Conservation (phyloP, 176 grass and related monocot species). For the Poa annua region DNA sequence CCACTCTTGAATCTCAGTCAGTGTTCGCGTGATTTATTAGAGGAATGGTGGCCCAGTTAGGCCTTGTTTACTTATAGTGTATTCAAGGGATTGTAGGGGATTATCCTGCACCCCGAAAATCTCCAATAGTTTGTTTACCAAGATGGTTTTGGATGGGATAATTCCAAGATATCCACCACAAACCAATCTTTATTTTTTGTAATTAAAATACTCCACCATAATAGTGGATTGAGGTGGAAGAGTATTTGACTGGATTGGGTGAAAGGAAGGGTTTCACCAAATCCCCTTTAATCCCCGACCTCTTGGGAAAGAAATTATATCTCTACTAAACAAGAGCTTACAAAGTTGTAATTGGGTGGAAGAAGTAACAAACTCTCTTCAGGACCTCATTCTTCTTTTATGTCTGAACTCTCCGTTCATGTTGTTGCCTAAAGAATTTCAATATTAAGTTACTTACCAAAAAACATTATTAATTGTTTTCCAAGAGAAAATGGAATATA, state of each 20-base stretch:
- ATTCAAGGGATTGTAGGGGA: too few species aligned
- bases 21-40: not conserved
- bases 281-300: too few species aligned
- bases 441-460: not conserved
- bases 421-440: not conserved
- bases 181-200: too few species aligned
- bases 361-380: constrained; percentile 67
- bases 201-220: too few species aligned
- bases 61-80: not conserved
- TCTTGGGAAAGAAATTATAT: too few species aligned
- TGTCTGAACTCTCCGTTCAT: constrained; percentile 41
- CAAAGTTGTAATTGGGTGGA: constrained; percentile 63
- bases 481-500: not conserved
- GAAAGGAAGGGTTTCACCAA: too few species aligned
- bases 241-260: too few species aligned
- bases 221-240: too few species aligned
- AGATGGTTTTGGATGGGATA: too few species aligned
- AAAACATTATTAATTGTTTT: not conserved
- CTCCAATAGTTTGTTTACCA: too few species aligned
- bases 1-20: not conserved
- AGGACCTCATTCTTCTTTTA: constrained; percentile 71
- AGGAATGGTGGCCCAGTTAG: constrained; percentile 55
- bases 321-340: constrained; percentile 18
- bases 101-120: too few species aligned
- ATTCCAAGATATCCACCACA: too few species aligned